phyloP scores from a whole-genome alignment of 2,329 filamentous ascomycete species.

The Sordariomycetes sp. region DNA sequence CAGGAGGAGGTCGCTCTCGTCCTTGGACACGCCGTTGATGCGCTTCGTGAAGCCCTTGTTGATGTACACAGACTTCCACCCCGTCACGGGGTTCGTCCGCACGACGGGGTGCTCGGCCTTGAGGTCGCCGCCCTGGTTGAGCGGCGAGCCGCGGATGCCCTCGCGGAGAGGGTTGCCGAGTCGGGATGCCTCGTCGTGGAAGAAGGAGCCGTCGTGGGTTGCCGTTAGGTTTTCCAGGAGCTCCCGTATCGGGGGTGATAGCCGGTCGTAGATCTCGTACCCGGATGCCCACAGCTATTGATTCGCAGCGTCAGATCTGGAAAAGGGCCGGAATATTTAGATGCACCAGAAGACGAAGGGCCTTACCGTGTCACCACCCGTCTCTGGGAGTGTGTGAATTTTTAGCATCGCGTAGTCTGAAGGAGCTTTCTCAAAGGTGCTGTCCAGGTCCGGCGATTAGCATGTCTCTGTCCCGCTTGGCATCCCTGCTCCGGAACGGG shows the following conservation, averaged over 20 bases:
- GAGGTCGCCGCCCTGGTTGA: conserved; percentile 44
- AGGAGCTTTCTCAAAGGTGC: conserved; percentile 50
- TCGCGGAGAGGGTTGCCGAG: conserved; percentile 33
- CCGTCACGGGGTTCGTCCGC: conserved; percentile 49
- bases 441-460: background rate
- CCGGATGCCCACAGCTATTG: conserved; percentile 56
- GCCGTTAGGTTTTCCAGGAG: conserved; percentile 51
- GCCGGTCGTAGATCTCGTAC: conserved; percentile 55
- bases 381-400: conserved; percentile 40
- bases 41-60: conserved; percentile 40
- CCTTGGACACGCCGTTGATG: conserved; percentile 42
- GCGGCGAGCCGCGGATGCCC: conserved; percentile 37
- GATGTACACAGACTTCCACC: conserved; percentile 44
- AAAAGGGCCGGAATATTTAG: too few relatives aligned
- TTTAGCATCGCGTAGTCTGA: conserved; percentile 51
- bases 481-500: background rate
- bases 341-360: background rate
- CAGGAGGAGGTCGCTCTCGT: conserved; percentile 42
- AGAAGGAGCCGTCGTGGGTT: conserved; percentile 37
- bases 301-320: too few relatives aligned
- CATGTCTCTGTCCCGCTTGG: background rate
- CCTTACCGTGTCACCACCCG: conserved; percentile 33
- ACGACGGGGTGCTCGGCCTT: conserved; percentile 40
- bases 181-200: conserved; percentile 35
- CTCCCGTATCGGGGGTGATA: conserved; percentile 42